These are phyloP conservation scores for Delphinella strobiligena DNA, from an alignment of 2,329 filamentous ascomycete genomes.

Conservation along the genomic window DNA sequence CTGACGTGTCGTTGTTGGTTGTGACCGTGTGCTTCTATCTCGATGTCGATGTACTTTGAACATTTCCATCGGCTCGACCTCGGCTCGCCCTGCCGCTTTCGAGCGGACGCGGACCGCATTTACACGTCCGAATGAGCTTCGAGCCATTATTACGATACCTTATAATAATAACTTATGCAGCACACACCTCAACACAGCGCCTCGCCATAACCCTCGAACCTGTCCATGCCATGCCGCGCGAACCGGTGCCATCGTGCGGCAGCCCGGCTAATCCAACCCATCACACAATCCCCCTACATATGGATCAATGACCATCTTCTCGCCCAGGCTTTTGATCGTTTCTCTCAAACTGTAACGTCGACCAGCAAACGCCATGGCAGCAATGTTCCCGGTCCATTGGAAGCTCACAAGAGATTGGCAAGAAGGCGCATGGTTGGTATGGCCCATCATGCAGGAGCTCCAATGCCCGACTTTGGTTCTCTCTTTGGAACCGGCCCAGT, in stretches of 20 bases:
- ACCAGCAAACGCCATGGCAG: constrained; percentile 42
- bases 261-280: background rate
- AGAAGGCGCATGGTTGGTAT: constrained; percentile 44
- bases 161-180: no score
- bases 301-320: constrained; percentile 51
- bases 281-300: constrained; percentile 27
- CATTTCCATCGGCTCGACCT: background rate
- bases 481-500: constrained; percentile 16
- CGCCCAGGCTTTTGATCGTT: constrained; percentile 37
- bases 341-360: constrained; percentile 35
- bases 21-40: no score
- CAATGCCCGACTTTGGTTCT: constrained; percentile 16
- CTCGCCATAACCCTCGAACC: no score
- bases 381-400: constrained; percentile 50
- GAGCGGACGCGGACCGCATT: no score
- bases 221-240: constrained; percentile 16
- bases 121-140: no score
- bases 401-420: constrained; percentile 43
- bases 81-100: no score
- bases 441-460: constrained; percentile 20
- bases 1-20: background rate
- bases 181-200: no score
- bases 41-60: no score
- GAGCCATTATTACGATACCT: no score
- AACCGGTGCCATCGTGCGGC: constrained; percentile 6